Evolutionary conservation across 495 filamentous ascomycete genomes (phyloP).

Genomic region (Aspergillus sparsus): DNA sequence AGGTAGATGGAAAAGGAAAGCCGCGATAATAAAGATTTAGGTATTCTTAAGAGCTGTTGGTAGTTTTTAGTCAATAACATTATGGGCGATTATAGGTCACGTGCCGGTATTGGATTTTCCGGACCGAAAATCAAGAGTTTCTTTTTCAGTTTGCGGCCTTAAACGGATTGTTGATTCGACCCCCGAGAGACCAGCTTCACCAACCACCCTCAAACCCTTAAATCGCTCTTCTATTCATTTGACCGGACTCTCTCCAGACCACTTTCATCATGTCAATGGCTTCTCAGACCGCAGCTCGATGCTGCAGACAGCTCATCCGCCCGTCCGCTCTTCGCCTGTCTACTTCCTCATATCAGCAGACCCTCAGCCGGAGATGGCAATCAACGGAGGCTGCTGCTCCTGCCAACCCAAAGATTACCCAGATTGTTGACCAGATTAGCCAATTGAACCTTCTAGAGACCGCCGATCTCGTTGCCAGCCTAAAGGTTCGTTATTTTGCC

Average conservation of each 20-base stretch:
- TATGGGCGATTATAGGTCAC: conserved; percentile 24
- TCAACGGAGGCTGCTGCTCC: conserved; percentile 56
- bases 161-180: conserved; percentile 20
- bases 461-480: conserved; percentile 84
- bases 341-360: conserved; percentile 48
- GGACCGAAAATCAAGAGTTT: conserved; percentile 30
- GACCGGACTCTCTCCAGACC: conserved; percentile 6
- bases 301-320: conserved; percentile 51
- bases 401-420: conserved; percentile 79
- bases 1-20: too few species aligned
- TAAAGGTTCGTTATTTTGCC: conserved; percentile 67
- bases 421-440: conserved; percentile 97
- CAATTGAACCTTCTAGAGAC: conserved; percentile 97
- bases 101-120: conserved; percentile 46
- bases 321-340: conserved; percentile 49
- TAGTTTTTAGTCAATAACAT: background rate
- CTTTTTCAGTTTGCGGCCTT: conserved; percentile 30
- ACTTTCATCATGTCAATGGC: conserved; percentile 44
- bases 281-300: conserved; percentile 46
- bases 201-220: conserved; percentile 20
- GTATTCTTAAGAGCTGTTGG: background rate
- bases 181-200: conserved; percentile 17
- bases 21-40: background rate
- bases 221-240: background rate
- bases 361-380: conserved; percentile 48